phyloP scores from a whole-genome alignment of 140 eudicot genomes.

The Senecio squalidus region DNA sequence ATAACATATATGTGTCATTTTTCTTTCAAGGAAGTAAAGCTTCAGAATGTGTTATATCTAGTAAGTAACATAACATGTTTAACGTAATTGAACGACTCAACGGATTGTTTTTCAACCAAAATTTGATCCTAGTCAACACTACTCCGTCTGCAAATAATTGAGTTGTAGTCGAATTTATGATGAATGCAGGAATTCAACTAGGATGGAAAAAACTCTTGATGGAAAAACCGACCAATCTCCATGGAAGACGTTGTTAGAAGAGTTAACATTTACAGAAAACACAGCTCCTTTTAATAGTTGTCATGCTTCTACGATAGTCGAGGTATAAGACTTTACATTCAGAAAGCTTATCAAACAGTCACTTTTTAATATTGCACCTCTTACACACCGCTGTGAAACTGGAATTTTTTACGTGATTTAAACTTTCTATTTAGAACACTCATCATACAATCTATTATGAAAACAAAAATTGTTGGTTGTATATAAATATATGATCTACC shows the following conservation, averaged over 20 bases:
- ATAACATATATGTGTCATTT: background rate
- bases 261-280: slow-evolving; percentile 55
- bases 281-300: slow-evolving; percentile 83
- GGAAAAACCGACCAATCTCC: slow-evolving; percentile 24
- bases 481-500: too few relatives aligned
- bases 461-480: background rate
- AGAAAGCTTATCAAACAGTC: background rate
- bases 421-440: background rate
- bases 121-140: slow-evolving; percentile 10
- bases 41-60: background rate
- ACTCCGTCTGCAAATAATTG: background rate
- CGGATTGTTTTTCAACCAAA: background rate
- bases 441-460: background rate
- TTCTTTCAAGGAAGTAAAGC: background rate
- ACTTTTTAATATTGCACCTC: background rate
- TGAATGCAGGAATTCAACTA: slow-evolving; percentile 23
- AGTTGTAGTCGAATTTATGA: slow-evolving; percentile 6
- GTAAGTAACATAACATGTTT: background rate
- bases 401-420: background rate
- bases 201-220: slow-evolving; percentile 8
- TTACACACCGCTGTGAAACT: background rate
- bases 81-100: slow-evolving; percentile 1
- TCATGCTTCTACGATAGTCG: slow-evolving; percentile 97
- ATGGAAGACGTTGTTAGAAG: slow-evolving; percentile 57
- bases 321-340: slow-evolving; percentile 38